Percentiles rank a stretch among this genome's conserved stretches.
Evolutionary conservation across 345 rosid species (phyloP).

Genomic region (Aquilaria malaccensis): DNA sequence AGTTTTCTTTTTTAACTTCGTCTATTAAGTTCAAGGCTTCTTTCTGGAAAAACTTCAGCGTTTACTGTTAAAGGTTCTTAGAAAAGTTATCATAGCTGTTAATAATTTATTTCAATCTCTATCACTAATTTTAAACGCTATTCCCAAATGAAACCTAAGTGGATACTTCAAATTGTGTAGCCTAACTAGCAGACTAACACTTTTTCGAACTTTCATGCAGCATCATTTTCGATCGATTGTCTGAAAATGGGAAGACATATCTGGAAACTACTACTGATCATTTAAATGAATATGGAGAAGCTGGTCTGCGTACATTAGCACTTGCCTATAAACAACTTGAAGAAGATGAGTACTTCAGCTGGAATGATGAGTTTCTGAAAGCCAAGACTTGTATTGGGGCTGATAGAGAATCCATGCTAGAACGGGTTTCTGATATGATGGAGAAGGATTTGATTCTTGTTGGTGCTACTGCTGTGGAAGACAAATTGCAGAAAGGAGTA

Average conservation of each 20-base stretch:
- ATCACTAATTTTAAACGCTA: not conserved
- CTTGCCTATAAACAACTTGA: conserved; percentile 47
- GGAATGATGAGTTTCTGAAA: conserved; percentile 45
- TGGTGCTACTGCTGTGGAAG: conserved; percentile 77
- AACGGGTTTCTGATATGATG: conserved; percentile 57
- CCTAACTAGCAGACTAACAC: not conserved
- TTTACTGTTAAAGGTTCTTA: not conserved
- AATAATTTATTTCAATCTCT: not conserved
- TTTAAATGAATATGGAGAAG: conserved; percentile 56
- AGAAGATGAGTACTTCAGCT: conserved; percentile 37
- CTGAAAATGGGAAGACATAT: conserved; percentile 46
- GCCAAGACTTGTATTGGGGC: conserved; percentile 64
- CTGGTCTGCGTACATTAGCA: conserved; percentile 76
- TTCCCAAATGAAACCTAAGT: not conserved
- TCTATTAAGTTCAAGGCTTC: not conserved
- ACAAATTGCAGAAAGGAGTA: conserved; percentile 83
- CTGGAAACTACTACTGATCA: conserved; percentile 42
- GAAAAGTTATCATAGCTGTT: not conserved
- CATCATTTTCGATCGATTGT: conserved; percentile 64
- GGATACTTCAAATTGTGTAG: conserved; percentile 1
- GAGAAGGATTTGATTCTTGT: conserved; percentile 61
- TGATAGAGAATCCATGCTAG: conserved; percentile 61
- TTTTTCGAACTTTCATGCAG: conserved; percentile 22
- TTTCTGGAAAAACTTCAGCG: not conserved
- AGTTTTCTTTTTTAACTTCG: not conserved